Evolutionary conservation across 108 stramenopile species (phyloP).

Genomic region (Skeletonema marinoi): DNA sequence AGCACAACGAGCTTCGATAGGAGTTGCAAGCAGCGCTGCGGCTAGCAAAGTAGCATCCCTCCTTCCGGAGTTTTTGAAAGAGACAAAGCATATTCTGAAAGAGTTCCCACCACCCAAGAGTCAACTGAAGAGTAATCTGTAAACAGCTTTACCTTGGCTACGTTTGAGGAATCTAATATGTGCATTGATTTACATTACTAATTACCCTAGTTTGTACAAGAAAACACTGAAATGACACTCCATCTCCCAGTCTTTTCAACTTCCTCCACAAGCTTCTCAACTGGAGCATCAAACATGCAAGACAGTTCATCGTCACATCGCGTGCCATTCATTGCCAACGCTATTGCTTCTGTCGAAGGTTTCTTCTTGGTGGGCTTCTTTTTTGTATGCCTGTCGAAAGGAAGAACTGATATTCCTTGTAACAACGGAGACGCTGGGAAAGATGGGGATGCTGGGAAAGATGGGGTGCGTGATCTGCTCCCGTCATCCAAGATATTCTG

Average conservation of each 20-base stretch:
- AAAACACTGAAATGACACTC: slow-evolving; percentile 45
- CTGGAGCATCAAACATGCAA: slow-evolving; percentile 68
- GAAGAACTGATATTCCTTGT: background rate
- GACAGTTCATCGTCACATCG: slow-evolving; percentile 82
- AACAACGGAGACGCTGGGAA: slow-evolving; percentile 5
- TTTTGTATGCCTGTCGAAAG: slow-evolving; percentile 10
- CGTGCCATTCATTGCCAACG: slow-evolving; percentile 73
- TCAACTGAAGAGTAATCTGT: background rate
- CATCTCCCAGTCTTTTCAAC: slow-evolving; percentile 47
- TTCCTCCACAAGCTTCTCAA: slow-evolving; percentile 59
- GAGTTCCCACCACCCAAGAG: slow-evolving; percentile 42
- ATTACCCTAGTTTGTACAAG: background rate
- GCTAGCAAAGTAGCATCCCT: slow-evolving; percentile 79
- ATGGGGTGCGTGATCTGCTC: background rate
- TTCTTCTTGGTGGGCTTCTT: slow-evolving; percentile 8
- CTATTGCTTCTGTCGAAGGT: slow-evolving; percentile 41
- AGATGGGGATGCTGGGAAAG: slow-evolving; percentile 6
- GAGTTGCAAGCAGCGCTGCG: slow-evolving; percentile 85
- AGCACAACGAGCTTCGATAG: slow-evolving; percentile 76
- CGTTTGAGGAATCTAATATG: background rate
- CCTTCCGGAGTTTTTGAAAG: too few relatives aligned
- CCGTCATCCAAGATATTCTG: slow-evolving; percentile 5
- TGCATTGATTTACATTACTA: background rate
- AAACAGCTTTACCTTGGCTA: background rate
- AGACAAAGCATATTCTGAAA: slow-evolving; percentile 58